These are phyloP conservation scores for Ceriops zippeliana DNA, from an alignment of 345 rosid species.

Conservation along the genomic window DNA sequence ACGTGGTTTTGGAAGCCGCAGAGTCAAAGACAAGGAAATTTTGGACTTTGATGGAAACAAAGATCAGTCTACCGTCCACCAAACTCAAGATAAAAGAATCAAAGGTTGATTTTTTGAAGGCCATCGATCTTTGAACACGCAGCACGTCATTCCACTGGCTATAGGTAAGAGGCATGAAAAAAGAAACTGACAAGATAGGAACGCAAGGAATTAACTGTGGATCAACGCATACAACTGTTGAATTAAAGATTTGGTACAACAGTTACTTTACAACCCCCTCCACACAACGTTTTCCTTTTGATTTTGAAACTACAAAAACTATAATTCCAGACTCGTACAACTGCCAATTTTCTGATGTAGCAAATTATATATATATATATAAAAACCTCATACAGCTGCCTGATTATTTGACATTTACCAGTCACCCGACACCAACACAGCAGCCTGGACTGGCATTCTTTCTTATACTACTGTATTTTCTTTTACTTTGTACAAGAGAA, in stretches of 20 bases:
- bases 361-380: no score
- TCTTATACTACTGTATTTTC: conserved; percentile 20
- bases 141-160: not conserved
- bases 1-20: no score
- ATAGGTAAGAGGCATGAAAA: no score
- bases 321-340: conserved; percentile 6
- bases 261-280: conserved; percentile 17
- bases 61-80: not conserved
- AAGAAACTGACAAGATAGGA: no score
- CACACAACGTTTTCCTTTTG: not conserved
- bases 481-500: conserved; percentile 26
- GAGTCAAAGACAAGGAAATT: not conserved
- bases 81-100: not conserved
- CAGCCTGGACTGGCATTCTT: conserved; percentile 81
- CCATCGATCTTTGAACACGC: not conserved
- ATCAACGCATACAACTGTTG: not conserved
- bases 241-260: conserved; percentile 14
- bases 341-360: no score
- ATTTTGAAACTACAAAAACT: conserved; percentile 16
- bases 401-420: conserved; percentile 48
- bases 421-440: conserved; percentile 62
- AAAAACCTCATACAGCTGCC: conserved; percentile 5
- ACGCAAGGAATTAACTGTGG: not conserved
- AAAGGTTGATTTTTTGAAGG: not conserved
- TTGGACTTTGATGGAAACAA: not conserved